phyloP scores from a whole-genome alignment of 2,329 filamentous ascomycete species.

The Helminthosporium solani region DNA sequence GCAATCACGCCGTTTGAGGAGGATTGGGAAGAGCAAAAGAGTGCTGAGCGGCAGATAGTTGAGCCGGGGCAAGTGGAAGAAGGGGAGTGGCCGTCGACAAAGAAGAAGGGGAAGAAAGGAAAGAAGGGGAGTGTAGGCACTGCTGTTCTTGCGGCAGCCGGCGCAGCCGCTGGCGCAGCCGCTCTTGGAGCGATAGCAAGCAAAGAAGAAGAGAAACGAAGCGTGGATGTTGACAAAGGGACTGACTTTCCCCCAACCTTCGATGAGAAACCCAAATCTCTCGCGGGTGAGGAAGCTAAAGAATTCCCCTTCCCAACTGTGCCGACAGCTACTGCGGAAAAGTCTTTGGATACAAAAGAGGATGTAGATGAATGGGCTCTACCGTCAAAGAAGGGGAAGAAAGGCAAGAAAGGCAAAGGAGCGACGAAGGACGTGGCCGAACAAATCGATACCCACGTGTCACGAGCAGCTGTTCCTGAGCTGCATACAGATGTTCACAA shows the following conservation, averaged over 20 bases:
- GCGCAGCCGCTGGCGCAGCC: slow-evolving; percentile 15
- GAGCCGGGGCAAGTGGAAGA: slow-evolving; percentile 19
- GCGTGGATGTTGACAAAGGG: slow-evolving; percentile 3
- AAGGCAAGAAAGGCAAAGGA: slow-evolving; percentile 36
- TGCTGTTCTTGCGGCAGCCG: slow-evolving; percentile 9
- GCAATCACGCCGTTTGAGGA: slow-evolving; percentile 12
- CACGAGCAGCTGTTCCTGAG: slow-evolving; percentile 14
- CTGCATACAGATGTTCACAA: slow-evolving; percentile 23
- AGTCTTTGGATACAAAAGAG: slow-evolving; percentile 18
- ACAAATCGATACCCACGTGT: slow-evolving; percentile 14
- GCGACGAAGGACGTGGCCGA: slow-evolving; percentile 20
- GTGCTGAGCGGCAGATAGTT: slow-evolving; percentile 5
- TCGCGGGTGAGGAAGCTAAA: slow-evolving; percentile 10
- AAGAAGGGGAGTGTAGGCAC: slow-evolving; percentile 21
- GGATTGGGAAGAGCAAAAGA: slow-evolving; percentile 5
- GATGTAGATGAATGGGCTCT: slow-evolving; percentile 31
- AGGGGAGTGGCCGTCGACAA: slow-evolving; percentile 23
- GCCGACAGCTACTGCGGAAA: slow-evolving; percentile 7
- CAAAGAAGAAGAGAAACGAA: slow-evolving; percentile 5
- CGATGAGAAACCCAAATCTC: slow-evolving; percentile 16
- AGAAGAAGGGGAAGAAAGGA: slow-evolving; percentile 47
- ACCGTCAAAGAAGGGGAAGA: slow-evolving; percentile 45
- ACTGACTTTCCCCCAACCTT: slow-evolving; percentile 16
- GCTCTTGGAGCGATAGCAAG: slow-evolving; percentile 4
- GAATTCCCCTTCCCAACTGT: slow-evolving; percentile 35